phyloP scores from a whole-genome alignment of 495 filamentous ascomycete genomes.

The Halenospora varia region DNA sequence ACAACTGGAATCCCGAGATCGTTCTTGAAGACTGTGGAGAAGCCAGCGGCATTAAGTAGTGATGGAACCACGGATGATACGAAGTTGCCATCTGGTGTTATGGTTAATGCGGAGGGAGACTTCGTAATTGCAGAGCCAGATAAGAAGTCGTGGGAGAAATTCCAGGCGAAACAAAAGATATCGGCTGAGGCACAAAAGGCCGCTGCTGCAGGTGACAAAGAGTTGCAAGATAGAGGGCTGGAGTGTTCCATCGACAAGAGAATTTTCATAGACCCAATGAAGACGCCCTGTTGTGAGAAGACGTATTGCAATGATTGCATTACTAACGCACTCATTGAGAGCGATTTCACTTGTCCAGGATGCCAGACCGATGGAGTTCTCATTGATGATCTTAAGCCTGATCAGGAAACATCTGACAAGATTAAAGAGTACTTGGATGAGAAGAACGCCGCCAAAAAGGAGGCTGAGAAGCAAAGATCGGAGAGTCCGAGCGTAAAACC shows the following conservation, averaged over 20 bases:
- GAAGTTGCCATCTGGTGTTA: conserved; percentile 78
- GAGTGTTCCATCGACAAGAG: conserved; percentile 94
- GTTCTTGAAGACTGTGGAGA: conserved; percentile 90
- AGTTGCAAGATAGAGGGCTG: conserved; percentile 79
- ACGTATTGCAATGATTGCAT: conserved; percentile 99
- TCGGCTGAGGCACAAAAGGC: conserved; percentile 74
- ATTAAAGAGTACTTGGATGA: conserved; percentile 76
- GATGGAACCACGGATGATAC: conserved; percentile 72
- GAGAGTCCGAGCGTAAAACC: conserved; percentile 42
- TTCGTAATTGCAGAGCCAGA: conserved; percentile 94
- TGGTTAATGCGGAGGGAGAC: conserved; percentile 96
- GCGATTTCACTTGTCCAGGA: conserved; percentile 90
- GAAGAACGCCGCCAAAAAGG: conserved; percentile 47
- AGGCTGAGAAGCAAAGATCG: conserved; percentile 57
- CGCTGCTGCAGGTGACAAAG: conserved; percentile 68
- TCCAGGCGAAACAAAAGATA: conserved; percentile 87
- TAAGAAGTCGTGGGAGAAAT: conserved; percentile 92
- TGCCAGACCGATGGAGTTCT: conserved; percentile 87
- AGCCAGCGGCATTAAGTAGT: conserved; percentile 67
- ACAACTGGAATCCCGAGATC: conserved; percentile 95
- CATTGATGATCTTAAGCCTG: conserved; percentile 82
- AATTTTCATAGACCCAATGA: conserved; percentile 94
- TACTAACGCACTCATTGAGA: conserved; percentile 93
- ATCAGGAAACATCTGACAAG: conserved; percentile 72
- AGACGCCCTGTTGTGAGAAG: conserved; percentile 95